Evolutionary conservation across 73 alveolate genomes (phyloP).

Genomic region (Paramecium caudatum): DNA sequence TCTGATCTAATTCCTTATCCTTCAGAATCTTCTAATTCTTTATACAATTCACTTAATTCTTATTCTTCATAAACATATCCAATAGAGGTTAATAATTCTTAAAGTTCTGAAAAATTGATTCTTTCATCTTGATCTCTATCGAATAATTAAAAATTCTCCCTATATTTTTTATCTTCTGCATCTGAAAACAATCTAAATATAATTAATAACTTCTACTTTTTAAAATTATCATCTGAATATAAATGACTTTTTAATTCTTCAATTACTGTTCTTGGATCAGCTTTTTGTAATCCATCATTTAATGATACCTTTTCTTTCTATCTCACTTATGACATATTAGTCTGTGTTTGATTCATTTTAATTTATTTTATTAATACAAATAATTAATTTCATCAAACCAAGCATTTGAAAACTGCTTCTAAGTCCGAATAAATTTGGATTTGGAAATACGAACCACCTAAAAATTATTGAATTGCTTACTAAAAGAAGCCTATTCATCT

Average conservation of each 20-base stretch:
- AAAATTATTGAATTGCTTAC: background rate
- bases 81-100: slow-evolving; percentile 42
- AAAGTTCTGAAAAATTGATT: slow-evolving; percentile 36
- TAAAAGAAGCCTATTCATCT: background rate
- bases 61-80: slow-evolving; percentile 57
- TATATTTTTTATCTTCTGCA: slow-evolving; percentile 62
- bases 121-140: slow-evolving; percentile 67
- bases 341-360: slow-evolving; percentile 47
- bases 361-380: background rate
- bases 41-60: slow-evolving; percentile 57
- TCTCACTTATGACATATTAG: background rate
- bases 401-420: background rate
- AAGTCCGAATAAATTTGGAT: background rate
- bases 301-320: slow-evolving; percentile 19
- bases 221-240: slow-evolving; percentile 61
- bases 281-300: slow-evolving; percentile 61
- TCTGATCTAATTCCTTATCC: slow-evolving; percentile 65
- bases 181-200: slow-evolving; percentile 50
- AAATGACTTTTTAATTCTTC: slow-evolving; percentile 65
- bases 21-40: slow-evolving; percentile 59
- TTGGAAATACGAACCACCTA: background rate
- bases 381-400: background rate
- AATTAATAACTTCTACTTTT: slow-evolving; percentile 28
- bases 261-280: slow-evolving; percentile 35
- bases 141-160: slow-evolving; percentile 63